A percentile compares a stretch with the other conserved stretches of the same genome.
Conservation (phyloP, 169 alveolate species). For the Plasmodium gaboni region DNA sequence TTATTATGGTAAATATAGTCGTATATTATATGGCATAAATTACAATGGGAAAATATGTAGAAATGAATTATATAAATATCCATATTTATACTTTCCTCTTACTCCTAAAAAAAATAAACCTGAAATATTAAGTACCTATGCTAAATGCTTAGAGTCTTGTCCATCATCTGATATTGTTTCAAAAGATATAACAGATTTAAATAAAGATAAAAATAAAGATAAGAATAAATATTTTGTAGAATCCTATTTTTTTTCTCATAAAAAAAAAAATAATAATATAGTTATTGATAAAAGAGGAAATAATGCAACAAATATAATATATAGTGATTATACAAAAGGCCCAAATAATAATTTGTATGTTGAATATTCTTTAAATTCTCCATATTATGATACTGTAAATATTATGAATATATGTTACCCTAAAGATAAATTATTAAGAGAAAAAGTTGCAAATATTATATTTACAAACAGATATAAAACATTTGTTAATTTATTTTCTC, state of each 20-base stretch:
- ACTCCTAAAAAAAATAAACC: slow-evolving; percentile 40
- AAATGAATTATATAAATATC: slow-evolving; percentile 9
- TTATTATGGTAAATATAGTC: slow-evolving; percentile 52
- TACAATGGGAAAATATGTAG: slow-evolving; percentile 66
- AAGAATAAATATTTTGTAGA: slow-evolving; percentile 25
- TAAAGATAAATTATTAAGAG: slow-evolving; percentile 41
- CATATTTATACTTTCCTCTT: slow-evolving; percentile 56
- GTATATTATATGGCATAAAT: slow-evolving; percentile 55
- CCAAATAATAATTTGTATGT: slow-evolving; percentile 58
- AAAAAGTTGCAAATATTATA: slow-evolving; percentile 32
- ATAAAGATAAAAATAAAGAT: slow-evolving; percentile 13
- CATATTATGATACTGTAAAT: slow-evolving; percentile 49
- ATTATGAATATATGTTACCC: slow-evolving; percentile 70
- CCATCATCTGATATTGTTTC: slow-evolving; percentile 23
- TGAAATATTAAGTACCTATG: slow-evolving; percentile 46
- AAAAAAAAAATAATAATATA: slow-evolving; percentile 1
- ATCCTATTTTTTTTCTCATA: slow-evolving; percentile 18
- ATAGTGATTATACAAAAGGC: slow-evolving; percentile 65
- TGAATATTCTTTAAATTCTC: slow-evolving; percentile 60
- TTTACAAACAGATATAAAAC: slow-evolving; percentile 62
- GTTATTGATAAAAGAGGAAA: slow-evolving; percentile 49
- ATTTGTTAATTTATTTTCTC: slow-evolving; percentile 64
- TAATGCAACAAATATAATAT: slow-evolving; percentile 47
- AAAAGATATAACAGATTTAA: neutral
- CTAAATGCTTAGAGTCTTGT: slow-evolving; percentile 54